Base-by-base conservation (phyloP, 768 basidiomycete genomes). In the Coprinopsis cinerea region DNA sequence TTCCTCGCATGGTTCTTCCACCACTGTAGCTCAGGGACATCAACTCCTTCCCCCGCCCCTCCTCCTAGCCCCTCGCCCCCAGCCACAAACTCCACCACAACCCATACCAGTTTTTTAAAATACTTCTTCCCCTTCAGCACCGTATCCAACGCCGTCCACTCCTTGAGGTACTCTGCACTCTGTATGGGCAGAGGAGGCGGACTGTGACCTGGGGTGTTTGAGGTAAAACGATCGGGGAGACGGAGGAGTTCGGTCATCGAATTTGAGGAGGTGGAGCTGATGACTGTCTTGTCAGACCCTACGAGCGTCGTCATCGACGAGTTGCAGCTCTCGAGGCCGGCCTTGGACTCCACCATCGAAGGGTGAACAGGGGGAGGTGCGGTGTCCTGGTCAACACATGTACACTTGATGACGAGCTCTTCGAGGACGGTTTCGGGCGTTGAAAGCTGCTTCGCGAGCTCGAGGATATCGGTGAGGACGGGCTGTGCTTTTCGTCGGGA, bases 381-480 rank as follows among this genome's bases (percentile, higher is more conserved):
- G 17, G 23, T 7, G 18, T 26, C 4, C 10, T 5, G 15, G 41
- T 43, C 30, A n/a, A 9, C 9, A 17, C 18, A 20, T 6, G 24
- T 5, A 25, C 41, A 43, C 17, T 26, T 43, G 41, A 43, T 43
- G 5, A 10, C 10, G 25, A 45, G 27, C 20, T 45, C 15, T 20
- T 45, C 44, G 44, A 45, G 44, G 6, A 45, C 27, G 4, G 44
- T 18, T 6, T 45, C 44, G 7, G 44, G 28, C 6, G 27, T 20
- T 13, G 44, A 45, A 27, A 45, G 44, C 27, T 28, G 44, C 20
- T 32, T 45, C 27, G 27, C 28, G 18, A 45, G 27, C 28, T 45
- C 27, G 4, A 45, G 9, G 15, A 20, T 27, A 45, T 45, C 44
- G 4, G 4, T 20, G 27, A 28, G 22, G 13, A 18, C 13, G 6